Evolutionary conservation across 108 stramenopile species (phyloP), one percentile per base, ranked within the genome.

Genomic region (Pelagomonas calceolata): DNA sequence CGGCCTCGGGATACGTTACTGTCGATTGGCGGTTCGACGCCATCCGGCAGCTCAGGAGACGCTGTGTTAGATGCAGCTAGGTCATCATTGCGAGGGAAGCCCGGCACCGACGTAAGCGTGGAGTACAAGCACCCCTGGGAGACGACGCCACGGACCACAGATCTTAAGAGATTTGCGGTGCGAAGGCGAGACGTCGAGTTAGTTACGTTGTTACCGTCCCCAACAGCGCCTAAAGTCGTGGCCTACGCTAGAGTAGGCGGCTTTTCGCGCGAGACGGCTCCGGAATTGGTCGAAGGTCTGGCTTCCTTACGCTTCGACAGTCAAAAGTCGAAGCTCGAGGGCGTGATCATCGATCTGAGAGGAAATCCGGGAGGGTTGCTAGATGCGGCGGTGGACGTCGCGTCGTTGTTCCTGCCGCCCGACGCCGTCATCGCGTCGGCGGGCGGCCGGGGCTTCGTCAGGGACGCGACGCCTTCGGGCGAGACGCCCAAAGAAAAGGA

Each of bases 281-380:
- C 51, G 21, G 51, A 60, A 26, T 26, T 60, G 21, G 30, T n/a
- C 30, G 75, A 78, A 35, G 65, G 68, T 9, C 51, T 16, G 7
- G 51, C 51, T 1, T 17, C 51, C 7, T 26, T 60, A 17, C 51
- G 51, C 51, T 60, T 9, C 51, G 51, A 60, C 26, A 1, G 21
- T 1, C 21, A 17, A 3, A 26, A 12, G 30, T 30, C 30, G 35
- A 60, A 68, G 26, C 76, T 80, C 4, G 31, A 85, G 77, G 93
- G 93, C 30, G 64, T 96, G 64, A 77, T 96, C 30, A 76, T 96
- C 63, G 95, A 96, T 82, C 79, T 96, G 64, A 80, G 95, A 34
- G 89, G 91, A n/a, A 96, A 96, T 76, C 95, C 95, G 30, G 95
- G 95, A 34, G 95, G 95, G 18, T 79, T 97, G 67, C 84, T 97